Base-by-base conservation (phyloP, 257 asterid genomes). In the Scutellaria galericulata region DNA sequence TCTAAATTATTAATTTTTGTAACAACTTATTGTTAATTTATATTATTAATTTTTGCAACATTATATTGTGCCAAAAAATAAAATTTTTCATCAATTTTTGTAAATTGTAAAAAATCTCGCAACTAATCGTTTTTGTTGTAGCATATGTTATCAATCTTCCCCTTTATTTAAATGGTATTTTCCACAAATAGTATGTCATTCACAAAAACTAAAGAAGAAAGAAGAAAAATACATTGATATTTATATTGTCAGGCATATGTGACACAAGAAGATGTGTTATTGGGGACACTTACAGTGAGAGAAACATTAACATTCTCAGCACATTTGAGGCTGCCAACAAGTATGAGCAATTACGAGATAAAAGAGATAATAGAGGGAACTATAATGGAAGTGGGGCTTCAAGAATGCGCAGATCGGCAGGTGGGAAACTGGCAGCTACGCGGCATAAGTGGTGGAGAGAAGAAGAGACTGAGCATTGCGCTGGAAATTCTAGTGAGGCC, bases 361-460 rank as follows among this genome's bases (percentile, higher is more conserved):
- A 60, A 80, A 45, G 93, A 76, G 66, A 79, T 88, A 12, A 70
- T 91, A 0, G 99, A 94, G 64, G 91, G 86, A 37, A 89, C 96
- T 5, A 89, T 94, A 48, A 77, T 75, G 84, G 99, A 94, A 78
- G 88, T 94, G 70, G 99, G 99, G 24, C 95, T 94, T 20, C 89
- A 78, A 18, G 99, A 94, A 67, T 94, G 98, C 50, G 93, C 98
- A 0, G 96, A 94, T 60, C 70, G 95, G 8, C 76, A 76, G 60
- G 71, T 89, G 1, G 98, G 99, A 39, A 94, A 82, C 72, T 94
- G 99, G 99, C 97, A 94, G 53, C 45, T 80, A 9, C 78, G 99
- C 72, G 99, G 99, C 37, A 84, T 95, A 5, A 95, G 99, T 55
- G 99, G 98, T 0, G 99, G 99, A 2, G 99, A 95, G 80, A 90